phyloP scores from a whole-genome alignment of 2,329 filamentous ascomycete species.

The Cladophialophora carrionii region DNA sequence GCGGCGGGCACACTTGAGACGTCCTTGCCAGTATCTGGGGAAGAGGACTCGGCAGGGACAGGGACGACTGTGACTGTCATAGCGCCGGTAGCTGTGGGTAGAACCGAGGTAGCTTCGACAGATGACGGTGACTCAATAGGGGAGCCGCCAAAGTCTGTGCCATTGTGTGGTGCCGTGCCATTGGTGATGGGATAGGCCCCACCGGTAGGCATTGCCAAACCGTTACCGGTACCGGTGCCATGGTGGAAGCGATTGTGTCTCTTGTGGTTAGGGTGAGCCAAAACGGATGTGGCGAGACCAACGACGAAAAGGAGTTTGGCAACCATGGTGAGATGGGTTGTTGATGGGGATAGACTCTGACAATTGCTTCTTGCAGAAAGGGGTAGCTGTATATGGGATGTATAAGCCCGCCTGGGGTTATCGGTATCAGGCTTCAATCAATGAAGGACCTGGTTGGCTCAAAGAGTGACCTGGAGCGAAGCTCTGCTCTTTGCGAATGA shows the following conservation, averaged over 20 bases:
- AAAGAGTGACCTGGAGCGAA: constrained; percentile 38
- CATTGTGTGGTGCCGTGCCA: constrained; percentile 27
- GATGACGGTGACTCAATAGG: constrained; percentile 23
- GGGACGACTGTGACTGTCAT: constrained; percentile 30
- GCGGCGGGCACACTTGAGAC: constrained; percentile 23
- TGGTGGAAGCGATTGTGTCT: constrained; percentile 33
- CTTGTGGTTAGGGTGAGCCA: constrained; percentile 36
- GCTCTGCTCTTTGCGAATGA: constrained; percentile 34
- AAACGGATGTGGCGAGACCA: constrained; percentile 35
- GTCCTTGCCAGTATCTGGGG: constrained; percentile 9
- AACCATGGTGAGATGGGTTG: constrained; percentile 34
- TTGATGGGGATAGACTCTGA: constrained; percentile 12
- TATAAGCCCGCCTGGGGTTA: constrained; percentile 30
- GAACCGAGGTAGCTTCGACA: constrained; percentile 4
- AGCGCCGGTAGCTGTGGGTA: constrained; percentile 26
- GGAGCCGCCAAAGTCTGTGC: constrained; percentile 28
- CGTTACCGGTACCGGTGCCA: constrained; percentile 29
- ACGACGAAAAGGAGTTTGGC: constrained; percentile 34
- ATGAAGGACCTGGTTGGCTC: constrained; percentile 34
- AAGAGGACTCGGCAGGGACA: constrained; percentile 24
- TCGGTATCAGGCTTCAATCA: constrained; percentile 25
- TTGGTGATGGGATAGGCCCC: constrained; percentile 25
- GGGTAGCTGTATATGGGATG: constrained; percentile 15
- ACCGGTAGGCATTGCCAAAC: constrained; percentile 28
- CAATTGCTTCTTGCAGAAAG: constrained; percentile 12